Evolutionary conservation across 345 rosid species (phyloP).

Genomic region (Euphorbia pulcherrima): DNA sequence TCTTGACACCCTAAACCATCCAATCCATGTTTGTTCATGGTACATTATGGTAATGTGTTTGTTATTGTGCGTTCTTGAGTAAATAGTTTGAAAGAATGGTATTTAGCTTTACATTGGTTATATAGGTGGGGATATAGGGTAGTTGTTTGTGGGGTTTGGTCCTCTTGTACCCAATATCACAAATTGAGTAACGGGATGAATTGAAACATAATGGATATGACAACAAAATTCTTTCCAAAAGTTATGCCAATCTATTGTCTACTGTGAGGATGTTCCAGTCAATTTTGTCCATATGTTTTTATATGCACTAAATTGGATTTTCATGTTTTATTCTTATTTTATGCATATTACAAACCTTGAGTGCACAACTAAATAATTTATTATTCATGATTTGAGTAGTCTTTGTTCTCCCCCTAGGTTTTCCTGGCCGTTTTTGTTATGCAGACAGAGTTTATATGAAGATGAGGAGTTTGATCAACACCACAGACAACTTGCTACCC

Average conservation of each 20-base stretch:
- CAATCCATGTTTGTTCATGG: neutral
- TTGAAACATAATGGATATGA: neutral
- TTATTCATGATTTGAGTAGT: neutral
- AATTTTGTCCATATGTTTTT: neutral
- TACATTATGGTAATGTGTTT: neutral
- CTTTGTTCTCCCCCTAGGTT: neutral
- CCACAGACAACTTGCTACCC: conserved; percentile 92
- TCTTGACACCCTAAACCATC: neutral
- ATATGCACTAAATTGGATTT: neutral
- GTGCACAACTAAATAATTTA: neutral
- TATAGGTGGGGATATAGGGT: neutral
- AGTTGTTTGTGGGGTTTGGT: neutral
- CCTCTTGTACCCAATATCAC: neutral
- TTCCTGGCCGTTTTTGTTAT: neutral
- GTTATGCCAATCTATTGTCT: neutral
- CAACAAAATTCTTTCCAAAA: neutral
- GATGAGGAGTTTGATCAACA: conserved; percentile 90
- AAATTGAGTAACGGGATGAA: neutral
- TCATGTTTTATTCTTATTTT: neutral
- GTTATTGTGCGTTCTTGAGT: neutral
- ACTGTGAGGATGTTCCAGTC: neutral
- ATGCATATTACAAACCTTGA: neutral
- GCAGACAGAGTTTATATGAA: conserved; percentile 91
- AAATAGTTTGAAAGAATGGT: neutral
- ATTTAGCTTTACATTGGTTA: neutral